These are phyloP conservation scores for Paraphoma chrysanthemicola DNA, from an alignment of 2,329 filamentous ascomycete genomes.

Conservation along the genomic window DNA sequence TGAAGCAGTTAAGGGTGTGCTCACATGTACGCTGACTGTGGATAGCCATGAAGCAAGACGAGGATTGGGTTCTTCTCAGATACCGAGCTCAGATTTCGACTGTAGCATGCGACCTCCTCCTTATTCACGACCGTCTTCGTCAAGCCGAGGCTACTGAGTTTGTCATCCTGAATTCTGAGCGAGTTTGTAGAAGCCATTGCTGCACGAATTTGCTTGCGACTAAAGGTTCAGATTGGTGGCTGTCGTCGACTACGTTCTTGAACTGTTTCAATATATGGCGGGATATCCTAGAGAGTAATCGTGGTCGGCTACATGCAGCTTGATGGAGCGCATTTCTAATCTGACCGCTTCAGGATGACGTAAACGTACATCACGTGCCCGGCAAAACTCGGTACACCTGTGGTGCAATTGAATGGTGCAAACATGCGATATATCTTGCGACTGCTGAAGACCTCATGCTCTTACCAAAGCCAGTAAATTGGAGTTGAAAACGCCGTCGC, in stretches of 20 bases:
- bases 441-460: neutral
- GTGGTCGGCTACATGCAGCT: conserved; percentile 1
- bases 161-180: conserved; percentile 36
- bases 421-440: no score
- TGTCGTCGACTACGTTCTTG: no score
- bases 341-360: conserved; percentile 11
- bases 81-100: conserved; percentile 26
- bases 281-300: no score
- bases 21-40: conserved; percentile 39
- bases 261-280: no score
- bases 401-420: no score
- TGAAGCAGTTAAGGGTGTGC: neutral
- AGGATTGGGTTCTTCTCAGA: conserved; percentile 38
- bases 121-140: conserved; percentile 33
- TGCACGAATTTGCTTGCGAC: neutral
- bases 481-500: conserved; percentile 36
- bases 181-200: conserved; percentile 28
- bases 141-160: conserved; percentile 35
- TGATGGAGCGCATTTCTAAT: neutral
- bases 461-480: conserved; percentile 2
- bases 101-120: conserved; percentile 36
- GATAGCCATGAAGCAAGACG: conserved; percentile 43
- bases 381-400: no score
- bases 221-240: neutral
- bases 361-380: conserved; percentile 11